Base-by-base conservation (phyloP, 768 basidiomycete species). In the Porpolomopsis calyptriformis region DNA sequence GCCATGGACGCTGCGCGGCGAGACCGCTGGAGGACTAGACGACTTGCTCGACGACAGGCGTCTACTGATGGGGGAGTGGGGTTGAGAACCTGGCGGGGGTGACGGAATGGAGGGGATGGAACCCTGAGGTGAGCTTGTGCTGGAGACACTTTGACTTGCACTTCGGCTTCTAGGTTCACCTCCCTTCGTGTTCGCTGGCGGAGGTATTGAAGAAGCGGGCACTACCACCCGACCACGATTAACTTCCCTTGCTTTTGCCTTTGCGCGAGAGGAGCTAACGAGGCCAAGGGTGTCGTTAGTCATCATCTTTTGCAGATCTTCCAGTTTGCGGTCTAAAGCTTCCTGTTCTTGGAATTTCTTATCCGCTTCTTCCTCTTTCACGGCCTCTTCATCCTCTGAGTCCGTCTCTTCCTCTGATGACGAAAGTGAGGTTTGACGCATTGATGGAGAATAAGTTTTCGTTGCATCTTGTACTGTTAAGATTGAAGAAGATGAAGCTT, bases 101-200 rank as follows among this genome's bases (percentile, higher is more conserved):
- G 86, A 88, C 0, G 86, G 80, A 20, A 90, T 87, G 12, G 85
- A 84, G 1, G 84, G 85, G 27, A 87, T 83, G 0, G 87, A 90
- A 14, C 80, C 80, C 39, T 75, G 82, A 1, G 81, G 81, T 16
- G 87, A 88, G 50, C 77, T 76, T 10, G 77, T 65, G 57, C 82
- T 83, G 3, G 85, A 86, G 7, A 85, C 68, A 54, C 85, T 87
- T 49, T 82, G 82, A 50, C 82, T 82, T 18, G 72, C 68, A 54
- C 75, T 75, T 50, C 65, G 67, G 54, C 69, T 77, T 37, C 72
- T 76, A 18, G 70, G 69, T 24, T 57, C 68, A 39, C 68, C 67
- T 46, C 53, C 63, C 27, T 57, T 58, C 48, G 60, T 63, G 37
- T 65, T 71, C 46, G 58, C 61, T 37, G 55, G 57, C 54, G 63